Base-by-base conservation (phyloP, 768 basidiomycete species). In the Boletellus ananiceps region DNA sequence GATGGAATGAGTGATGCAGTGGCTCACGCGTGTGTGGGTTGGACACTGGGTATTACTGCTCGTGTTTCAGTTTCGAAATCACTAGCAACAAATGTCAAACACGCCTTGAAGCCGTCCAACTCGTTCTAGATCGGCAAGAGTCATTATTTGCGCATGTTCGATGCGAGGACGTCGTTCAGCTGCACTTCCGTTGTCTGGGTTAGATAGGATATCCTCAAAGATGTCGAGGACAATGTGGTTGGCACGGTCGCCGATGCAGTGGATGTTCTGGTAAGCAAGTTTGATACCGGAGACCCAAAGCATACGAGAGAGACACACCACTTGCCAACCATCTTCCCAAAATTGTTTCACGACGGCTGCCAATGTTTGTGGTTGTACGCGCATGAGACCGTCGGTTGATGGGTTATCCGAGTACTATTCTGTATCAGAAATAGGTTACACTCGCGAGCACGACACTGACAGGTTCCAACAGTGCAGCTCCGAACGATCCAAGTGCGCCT, bases 101-200 rank as follows among this genome's bases (percentile, higher is more conserved):
- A 33, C 50, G 86, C 93, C 82, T 58, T 90, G 91, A 11, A 96
- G 75, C 43, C 67, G 73, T 29, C 83, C 86, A 18, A 83, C 74
- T 8, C 91, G 75, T 47, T 76, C 63, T 14, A 98, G 58, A 65
- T 97, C 95, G 1, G 76, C 71, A 6, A 62, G 66, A 3, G 80
- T 78, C 70, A 98, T 74, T 40, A 96, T 92, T 65, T 98, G 95
- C 0, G 93, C 87, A 67, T 98, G 95, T 63, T 98, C 95, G 8
- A 96, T 83, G 36, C 95, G 76, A 1, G 91, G 86, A 11, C 93
- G 75, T 64, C 81, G 78, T 44, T 71, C 66, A 56, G 36, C 69
- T 55, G 31, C 63, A 58, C 45, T 57, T 8, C 49, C 58, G 14
- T 40, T 64, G 61, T 47, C 46, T 11, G 59, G 44, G 21, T 52